A percentile compares a stretch with the other conserved stretches of the same genome.
Conservation (phyloP, 2,329 filamentous ascomycete species). For the Ascocoryne sarcoides region DNA sequence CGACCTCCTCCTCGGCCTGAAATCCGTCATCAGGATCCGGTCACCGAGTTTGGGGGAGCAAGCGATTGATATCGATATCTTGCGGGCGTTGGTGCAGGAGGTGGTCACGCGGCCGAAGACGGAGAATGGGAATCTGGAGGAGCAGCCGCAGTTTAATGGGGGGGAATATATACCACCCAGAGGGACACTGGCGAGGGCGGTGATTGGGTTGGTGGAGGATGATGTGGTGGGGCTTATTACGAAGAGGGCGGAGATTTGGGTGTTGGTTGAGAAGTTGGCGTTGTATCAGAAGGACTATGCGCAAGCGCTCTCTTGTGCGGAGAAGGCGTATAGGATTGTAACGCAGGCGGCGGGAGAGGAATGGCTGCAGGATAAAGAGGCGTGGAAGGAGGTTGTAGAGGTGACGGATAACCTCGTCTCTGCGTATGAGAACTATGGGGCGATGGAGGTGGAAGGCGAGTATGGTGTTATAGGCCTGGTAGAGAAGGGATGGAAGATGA, state of each 20-base stretch:
- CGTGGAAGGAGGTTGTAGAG: slow-evolving; percentile 48
- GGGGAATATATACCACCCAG: slow-evolving; percentile 38
- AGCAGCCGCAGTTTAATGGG: slow-evolving; percentile 9
- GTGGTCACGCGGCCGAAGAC: slow-evolving; percentile 43
- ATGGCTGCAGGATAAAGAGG: slow-evolving; percentile 36
- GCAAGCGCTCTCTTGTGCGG: slow-evolving; percentile 71
- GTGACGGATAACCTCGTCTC: slow-evolving; percentile 74
- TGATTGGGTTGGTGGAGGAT: slow-evolving; percentile 66
- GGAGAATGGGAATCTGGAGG: slow-evolving; percentile 27
- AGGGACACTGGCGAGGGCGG: slow-evolving; percentile 51
- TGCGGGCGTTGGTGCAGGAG: slow-evolving; percentile 65
- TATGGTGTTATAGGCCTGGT: slow-evolving; percentile 52
- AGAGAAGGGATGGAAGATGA: slow-evolving; percentile 77
- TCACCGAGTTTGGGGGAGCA: slow-evolving; percentile 59
- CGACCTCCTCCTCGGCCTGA: slow-evolving; percentile 69
- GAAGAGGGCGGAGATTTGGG: slow-evolving; percentile 66
- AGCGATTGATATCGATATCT: slow-evolving; percentile 65
- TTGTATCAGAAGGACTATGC: slow-evolving; percentile 63
- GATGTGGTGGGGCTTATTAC: slow-evolving; percentile 79
- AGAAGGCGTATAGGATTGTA: slow-evolving; percentile 80
- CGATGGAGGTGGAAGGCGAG: slow-evolving; percentile 46
- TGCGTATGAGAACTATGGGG: slow-evolving; percentile 72
- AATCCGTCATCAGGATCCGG: slow-evolving; percentile 67
- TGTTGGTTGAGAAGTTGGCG: slow-evolving; percentile 60
- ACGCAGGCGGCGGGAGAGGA: slow-evolving; percentile 37